Conservation (phyloP, 129 eudicot genomes). For the Deinandra increscens region DNA sequence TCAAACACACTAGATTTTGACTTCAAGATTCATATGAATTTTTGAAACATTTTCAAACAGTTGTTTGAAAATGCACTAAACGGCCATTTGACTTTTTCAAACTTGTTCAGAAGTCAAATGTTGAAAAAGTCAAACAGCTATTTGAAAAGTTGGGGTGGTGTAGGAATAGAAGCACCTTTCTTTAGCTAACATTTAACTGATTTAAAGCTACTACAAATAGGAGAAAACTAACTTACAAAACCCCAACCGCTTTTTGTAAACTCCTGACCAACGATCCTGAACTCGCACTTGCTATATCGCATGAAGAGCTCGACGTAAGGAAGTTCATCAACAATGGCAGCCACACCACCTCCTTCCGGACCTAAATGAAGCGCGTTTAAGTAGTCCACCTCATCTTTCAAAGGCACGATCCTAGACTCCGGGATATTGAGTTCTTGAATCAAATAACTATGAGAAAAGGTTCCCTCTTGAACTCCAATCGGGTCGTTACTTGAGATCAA, state of each 20-base stretch:
- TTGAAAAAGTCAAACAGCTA: no score
- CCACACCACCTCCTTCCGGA: slow-evolving; percentile 65
- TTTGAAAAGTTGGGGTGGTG: no score
- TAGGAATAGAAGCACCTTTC: no score
- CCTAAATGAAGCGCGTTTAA: slow-evolving; percentile 46
- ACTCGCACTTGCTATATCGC: slow-evolving; percentile 45
- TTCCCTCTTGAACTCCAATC: slow-evolving; percentile 72
- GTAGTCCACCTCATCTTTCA: slow-evolving; percentile 51
- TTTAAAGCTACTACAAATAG: no score
- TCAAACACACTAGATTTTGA: background rate
- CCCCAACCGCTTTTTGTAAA: slow-evolving; percentile 85
- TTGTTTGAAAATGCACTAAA: no score
- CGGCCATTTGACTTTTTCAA: no score
- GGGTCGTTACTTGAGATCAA: slow-evolving; percentile 58
- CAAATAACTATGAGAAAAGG: slow-evolving; percentile 59
- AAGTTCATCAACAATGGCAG: slow-evolving; percentile 70
- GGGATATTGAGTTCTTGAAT: slow-evolving; percentile 48
- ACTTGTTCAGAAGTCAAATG: no score
- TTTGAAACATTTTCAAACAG: no score
- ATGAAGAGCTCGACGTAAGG: slow-evolving; percentile 66
- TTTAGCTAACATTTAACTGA: no score
- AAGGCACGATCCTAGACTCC: slow-evolving; percentile 46
- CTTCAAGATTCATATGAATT: no score
- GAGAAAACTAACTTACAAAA: slow-evolving; percentile 49
- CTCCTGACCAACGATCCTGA: slow-evolving; percentile 60